Percentiles rank a stretch among this genome's conserved stretches.
Evolutionary conservation across 371 early-diverging fungal species (phyloP).

Genomic region (Syncephalis fuscata): DNA sequence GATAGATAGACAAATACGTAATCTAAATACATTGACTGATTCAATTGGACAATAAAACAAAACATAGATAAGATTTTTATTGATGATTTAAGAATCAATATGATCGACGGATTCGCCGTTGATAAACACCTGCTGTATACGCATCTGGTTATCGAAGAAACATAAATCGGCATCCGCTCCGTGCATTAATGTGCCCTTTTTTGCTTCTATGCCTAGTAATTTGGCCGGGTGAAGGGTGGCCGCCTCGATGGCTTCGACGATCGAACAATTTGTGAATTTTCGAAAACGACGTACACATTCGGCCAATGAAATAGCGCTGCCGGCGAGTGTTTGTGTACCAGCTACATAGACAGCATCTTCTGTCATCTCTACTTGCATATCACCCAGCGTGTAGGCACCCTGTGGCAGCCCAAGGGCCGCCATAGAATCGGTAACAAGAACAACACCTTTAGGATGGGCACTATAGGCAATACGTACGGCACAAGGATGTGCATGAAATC

Average conservation of each 20-base stretch:
- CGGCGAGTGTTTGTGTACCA: constrained; percentile 65
- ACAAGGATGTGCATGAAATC: constrained; percentile 65
- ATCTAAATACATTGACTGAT: too few relatives aligned
- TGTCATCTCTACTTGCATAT: constrained; percentile 31
- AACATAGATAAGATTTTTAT: too few relatives aligned
- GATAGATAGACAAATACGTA: too few relatives aligned
- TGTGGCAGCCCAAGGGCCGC: constrained; percentile 56
- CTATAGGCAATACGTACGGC: constrained; percentile 63
- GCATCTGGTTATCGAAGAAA: constrained; percentile 49
- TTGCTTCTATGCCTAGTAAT: constrained; percentile 44
- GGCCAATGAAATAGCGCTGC: constrained; percentile 51
- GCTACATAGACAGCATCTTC: constrained; percentile 58
- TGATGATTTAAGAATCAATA: too few relatives aligned
- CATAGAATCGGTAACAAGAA: constrained; percentile 64
- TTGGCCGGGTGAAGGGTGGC: constrained; percentile 73
- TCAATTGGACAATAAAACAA: too few relatives aligned
- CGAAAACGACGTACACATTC: constrained; percentile 65
- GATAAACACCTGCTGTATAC: constrained; percentile 50
- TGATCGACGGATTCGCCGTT: constrained; percentile 24
- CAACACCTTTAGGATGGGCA: constrained; percentile 51
- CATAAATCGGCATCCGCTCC: constrained; percentile 74
- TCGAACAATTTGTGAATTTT: constrained; percentile 55
- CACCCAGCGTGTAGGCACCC: constrained; percentile 60
- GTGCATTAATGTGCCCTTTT: constrained; percentile 53
- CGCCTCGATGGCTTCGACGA: constrained; percentile 71